Base-by-base conservation (phyloP, 2,329 filamentous ascomycete genomes). In the Blumeria graminis region DNA sequence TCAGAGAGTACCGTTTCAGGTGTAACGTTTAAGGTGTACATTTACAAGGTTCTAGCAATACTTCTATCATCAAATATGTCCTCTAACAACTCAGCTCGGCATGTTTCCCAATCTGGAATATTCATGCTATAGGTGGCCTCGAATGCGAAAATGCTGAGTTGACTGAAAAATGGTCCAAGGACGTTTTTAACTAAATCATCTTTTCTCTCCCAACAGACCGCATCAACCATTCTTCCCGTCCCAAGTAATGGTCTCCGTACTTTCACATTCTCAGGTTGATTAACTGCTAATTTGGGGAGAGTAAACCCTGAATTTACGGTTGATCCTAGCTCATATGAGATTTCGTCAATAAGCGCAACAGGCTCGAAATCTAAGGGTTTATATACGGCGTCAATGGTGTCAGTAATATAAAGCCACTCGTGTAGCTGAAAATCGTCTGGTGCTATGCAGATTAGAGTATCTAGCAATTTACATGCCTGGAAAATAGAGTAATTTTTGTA, bases 391-490 rank as follows among this genome's bases (percentile, higher is more conserved):
- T 98, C 92, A 61, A 95, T 89, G 13, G 90, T 96, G 68, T 98
- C 92, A 1, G 88, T 94, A 56, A 98, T 82, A 68, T 94, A 98
- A 3, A 96, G 78, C 92, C 92, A 98, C 71, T 95, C 87, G 64
- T 94, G 84, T n/a, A 96, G 77, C 68, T 96, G 92, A 69, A 96
- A 98, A 67, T 98, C 92, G 62, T 98, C 92, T 0, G 89, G 90
- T 4, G 85, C 83, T 7, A 89, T 74, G 46, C 87, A 82, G 13
- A 96, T 76, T n/a, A 98, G 74, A 18, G 88, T 73, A 65, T 98
- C 92, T 3, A 98, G 76, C 3, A 98, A 75, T 66, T 96, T 98
- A 70, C 89, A 95, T 0, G 88, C 89, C 67, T 98, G 90, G 3
- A 98, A 71, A 14, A 95, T 72, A 1, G 84, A 81, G 1, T 79